A percentile compares a stretch with the other conserved stretches of the same genome.
Conservation (phyloP, 2,329 filamentous ascomycete genomes). For the Aspergillus sp. region DNA sequence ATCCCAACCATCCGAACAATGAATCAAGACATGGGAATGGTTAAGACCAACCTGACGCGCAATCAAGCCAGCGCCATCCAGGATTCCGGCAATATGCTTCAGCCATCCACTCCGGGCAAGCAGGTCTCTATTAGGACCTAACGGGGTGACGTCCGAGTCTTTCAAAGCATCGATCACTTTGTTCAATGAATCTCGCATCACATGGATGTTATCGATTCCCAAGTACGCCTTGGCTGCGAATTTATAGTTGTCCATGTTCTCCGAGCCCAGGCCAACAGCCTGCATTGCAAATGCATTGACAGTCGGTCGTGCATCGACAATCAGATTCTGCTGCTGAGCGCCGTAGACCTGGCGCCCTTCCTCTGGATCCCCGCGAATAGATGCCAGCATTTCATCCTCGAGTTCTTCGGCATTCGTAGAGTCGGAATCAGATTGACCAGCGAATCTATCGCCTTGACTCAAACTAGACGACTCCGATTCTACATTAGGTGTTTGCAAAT, state of each 20-base stretch:
- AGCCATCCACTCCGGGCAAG: slow-evolving; percentile 84
- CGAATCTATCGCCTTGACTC: slow-evolving; percentile 44
- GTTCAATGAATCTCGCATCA: slow-evolving; percentile 87
- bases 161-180: slow-evolving; percentile 86
- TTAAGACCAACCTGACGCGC: slow-evolving; percentile 81
- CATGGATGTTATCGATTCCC: slow-evolving; percentile 96
- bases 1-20: slow-evolving; percentile 98
- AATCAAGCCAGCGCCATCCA: slow-evolving; percentile 79
- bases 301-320: slow-evolving; percentile 89
- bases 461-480: slow-evolving; percentile 38
- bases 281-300: slow-evolving; percentile 95
- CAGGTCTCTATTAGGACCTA: slow-evolving; percentile 74
- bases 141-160: slow-evolving; percentile 77
- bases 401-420: slow-evolving; percentile 57
- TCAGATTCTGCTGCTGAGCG: slow-evolving; percentile 86
- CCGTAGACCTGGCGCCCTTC: slow-evolving; percentile 69
- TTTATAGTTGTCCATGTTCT: slow-evolving; percentile 97
- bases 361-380: slow-evolving; percentile 51
- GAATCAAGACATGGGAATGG: slow-evolving; percentile 91
- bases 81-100: slow-evolving; percentile 74
- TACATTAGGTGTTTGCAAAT: slow-evolving; percentile 30
- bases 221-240: slow-evolving; percentile 87
- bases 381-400: slow-evolving; percentile 61
- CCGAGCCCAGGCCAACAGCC: slow-evolving; percentile 83
- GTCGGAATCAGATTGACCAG: slow-evolving; percentile 42